Evolutionary conservation across 2,329 filamentous ascomycete genomes (phyloP), one percentile per base, ranked within the genome.

Genomic region (Neurospora sp.): DNA sequence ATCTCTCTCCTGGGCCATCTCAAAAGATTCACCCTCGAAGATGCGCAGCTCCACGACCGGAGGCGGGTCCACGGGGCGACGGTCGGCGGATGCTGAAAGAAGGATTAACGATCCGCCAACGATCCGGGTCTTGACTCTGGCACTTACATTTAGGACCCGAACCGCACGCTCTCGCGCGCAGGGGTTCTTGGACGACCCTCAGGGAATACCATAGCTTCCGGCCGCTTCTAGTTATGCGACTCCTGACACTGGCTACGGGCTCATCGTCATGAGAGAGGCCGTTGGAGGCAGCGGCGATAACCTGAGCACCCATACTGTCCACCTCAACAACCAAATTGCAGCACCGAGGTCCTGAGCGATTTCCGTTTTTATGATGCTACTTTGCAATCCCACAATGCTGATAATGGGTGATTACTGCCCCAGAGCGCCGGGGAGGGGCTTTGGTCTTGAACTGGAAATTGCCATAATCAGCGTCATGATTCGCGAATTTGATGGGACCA

Each of bases 31-130:
- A 41, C 90, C 92, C 77, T 97, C 92, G 75, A 89, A 93, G 73
- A 98, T 91, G 74, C 90, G 91, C 72, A 99, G 84, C 81, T 97
- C 92, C 46, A 98, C 93, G 69, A 99, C 96, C 0, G 96, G 96
- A 2, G 96, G 96, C 72, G 92, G 94, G 79, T 97, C 95, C 72
- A 97, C 94, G 23, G 95, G 94, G 69, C 95, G 91, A 75, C 95
- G 90, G 81, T 97, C 94, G 76, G 92, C 91, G 71, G 91, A 92
- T 62, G 91, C 91, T 93, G 74, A 74, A 57, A 17, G 33, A 8
- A n/a, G 23, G 39, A 69, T 74, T 70, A 74, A 72, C 67, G 23
- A 38, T 28, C 3, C 5, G 28, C 15, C 40, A 23, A 10, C 1
- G 28, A 69, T 15, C n/a, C 17, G n/a, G 39, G 1, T 23, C 37